Percentiles rank a stretch among this genome's conserved stretches.
phyloP scores from a whole-genome alignment of 2,329 filamentous ascomycete genomes.

The Fusarium albosuccineum region DNA sequence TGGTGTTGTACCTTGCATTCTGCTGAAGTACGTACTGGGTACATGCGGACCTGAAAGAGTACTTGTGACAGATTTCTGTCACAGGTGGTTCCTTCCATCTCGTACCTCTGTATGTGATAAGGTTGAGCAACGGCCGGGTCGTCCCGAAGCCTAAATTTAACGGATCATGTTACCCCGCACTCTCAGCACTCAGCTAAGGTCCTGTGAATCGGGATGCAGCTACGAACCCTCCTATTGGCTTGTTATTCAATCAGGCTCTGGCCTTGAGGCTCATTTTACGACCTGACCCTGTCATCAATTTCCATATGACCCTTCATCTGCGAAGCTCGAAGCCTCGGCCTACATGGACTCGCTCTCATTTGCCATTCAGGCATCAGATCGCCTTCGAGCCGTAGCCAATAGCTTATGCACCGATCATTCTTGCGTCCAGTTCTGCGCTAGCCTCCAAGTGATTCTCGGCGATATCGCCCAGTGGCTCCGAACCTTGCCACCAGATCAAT shows the following conservation, averaged over 20 bases:
- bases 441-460: background rate
- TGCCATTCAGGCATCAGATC: background rate
- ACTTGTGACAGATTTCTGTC: too few relatives aligned
- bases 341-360: background rate
- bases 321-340: background rate
- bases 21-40: too few relatives aligned
- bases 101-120: too few relatives aligned
- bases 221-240: background rate
- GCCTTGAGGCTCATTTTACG: background rate
- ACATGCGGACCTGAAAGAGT: too few relatives aligned
- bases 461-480: background rate
- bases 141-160: too few relatives aligned
- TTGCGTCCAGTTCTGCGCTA: slow-evolving; percentile 5
- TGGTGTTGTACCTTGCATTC: too few relatives aligned
- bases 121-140: too few relatives aligned
- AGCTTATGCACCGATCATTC: slow-evolving; percentile 1
- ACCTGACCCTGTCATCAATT: background rate
- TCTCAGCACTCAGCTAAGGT: too few relatives aligned
- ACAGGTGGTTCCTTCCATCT: too few relatives aligned
- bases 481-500: background rate
- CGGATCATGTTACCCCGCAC: too few relatives aligned
- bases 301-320: background rate
- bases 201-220: too few relatives aligned
- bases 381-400: background rate
- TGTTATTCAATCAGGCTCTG: background rate